Base-by-base conservation (phyloP, 139 green algal species). In the Micractinium sp. region DNA sequence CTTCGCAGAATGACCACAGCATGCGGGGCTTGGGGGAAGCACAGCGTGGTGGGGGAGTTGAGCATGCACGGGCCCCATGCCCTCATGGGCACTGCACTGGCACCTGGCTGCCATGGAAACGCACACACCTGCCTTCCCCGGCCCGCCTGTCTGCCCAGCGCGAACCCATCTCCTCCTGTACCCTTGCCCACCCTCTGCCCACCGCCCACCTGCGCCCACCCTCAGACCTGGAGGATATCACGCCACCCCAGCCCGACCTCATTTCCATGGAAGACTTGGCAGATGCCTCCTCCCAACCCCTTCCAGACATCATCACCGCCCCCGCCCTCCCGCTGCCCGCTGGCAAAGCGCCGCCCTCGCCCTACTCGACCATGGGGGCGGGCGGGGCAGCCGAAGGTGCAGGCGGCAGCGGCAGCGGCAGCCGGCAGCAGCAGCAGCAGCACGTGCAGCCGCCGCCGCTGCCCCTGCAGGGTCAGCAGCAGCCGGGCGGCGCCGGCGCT, bases 181-280 rank as follows among this genome's bases (percentile, higher is more conserved):
- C 47, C 47, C 47, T 56, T 56, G 47, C 47, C 47, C 47, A 56
- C 47, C 47, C 47, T 9, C 47, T 56, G 47, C 47, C 47, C 47
- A 56, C 47, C 47, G 47, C 47, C 47, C 47, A 56, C 47, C 9
- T n/a, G n/a, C 47, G 9, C 47, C 47, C 47, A 9, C 47, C 47
- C 9, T 56, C 47, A 71, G 39, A 85, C 36, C 15, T 92, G 71
- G 90, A 92, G 56, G 86, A 92, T 60, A 81, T 90, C 23, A 63
- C 36, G 20, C 35, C 36, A 31, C 60, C 80, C 1, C 83, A 84
- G 81, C 82, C 87, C 33, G 78, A 88, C 66, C 79, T 90, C 25
- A 75, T 90, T n/a, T 85, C 87, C 31, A 47, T 87, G 15, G 77
- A 47, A 31, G 87, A 90, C 81, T 22, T 90, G 39, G 87, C 56